These are phyloP conservation scores for Pisolithus orientalis DNA, from an alignment of 768 basidiomycete genomes.

Conservation along the genomic window DNA sequence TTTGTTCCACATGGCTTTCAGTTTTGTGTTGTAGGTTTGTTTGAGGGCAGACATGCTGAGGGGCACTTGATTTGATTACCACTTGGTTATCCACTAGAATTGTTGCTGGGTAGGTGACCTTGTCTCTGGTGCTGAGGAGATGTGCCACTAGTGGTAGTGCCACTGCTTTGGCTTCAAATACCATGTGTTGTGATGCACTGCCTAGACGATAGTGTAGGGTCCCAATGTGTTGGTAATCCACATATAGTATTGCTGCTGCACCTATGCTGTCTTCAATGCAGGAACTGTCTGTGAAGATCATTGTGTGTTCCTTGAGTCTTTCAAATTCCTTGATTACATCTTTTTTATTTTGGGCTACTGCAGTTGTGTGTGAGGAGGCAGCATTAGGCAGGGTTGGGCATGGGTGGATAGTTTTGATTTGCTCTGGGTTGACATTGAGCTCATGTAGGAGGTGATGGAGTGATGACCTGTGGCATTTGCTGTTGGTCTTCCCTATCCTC, in stretches of 20 bases:
- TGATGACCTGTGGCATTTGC: too few relatives aligned
- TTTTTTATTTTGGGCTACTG: too few relatives aligned
- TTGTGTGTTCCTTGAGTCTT: neutral
- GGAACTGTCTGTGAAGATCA: conserved; percentile 17
- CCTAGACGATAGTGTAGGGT: neutral
- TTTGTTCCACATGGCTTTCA: too few relatives aligned
- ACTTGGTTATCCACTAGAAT: neutral
- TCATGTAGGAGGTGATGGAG: neutral
- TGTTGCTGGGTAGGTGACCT: neutral
- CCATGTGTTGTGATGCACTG: neutral
- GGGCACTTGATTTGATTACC: neutral
- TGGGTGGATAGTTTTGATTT: too few relatives aligned
- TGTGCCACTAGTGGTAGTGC: too few relatives aligned
- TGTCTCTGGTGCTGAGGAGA: too few relatives aligned
- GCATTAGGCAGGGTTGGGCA: too few relatives aligned
- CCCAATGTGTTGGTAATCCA: neutral
- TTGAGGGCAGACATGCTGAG: neutral
- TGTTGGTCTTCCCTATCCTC: too few relatives aligned
- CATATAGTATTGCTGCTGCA: conserved; percentile 7
- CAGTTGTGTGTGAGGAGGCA: neutral
- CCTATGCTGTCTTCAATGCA: too few relatives aligned
- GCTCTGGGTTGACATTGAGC: neutral
- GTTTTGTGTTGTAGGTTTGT: too few relatives aligned
- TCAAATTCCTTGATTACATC: neutral
- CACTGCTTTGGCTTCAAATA: too few relatives aligned